Base-by-base conservation (phyloP, 1,139 yeast genomes). In the Geotrichum fermentans region DNA sequence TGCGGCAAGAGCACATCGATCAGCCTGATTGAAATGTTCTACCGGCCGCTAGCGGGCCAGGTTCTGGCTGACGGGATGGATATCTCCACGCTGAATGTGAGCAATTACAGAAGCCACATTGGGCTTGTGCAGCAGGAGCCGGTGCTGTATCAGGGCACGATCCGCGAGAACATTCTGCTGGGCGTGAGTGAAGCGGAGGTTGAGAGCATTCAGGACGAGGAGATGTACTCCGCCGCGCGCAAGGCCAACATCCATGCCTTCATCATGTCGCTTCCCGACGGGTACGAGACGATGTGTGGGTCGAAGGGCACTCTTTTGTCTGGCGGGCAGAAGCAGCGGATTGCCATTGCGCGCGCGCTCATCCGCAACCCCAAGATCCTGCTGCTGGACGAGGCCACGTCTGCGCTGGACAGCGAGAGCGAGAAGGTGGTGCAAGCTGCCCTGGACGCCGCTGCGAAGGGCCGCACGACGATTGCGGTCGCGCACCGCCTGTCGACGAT, bases 1-100 rank as follows among this genome's bases (percentile, higher is more conserved):
- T 80, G 95, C 60, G 97, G 97, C 35, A 90, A 90, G 67, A 85
- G 96, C 1, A 90, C 97, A 0, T 82, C 94, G 30, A 84, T 95
- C n/a, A 84, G 90, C 24, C 70, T 90, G 47, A 68, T 88, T 49
- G 75, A 89, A 56, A 71, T 95, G 51, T 89, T 87, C 64, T 90
- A 90, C 64, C 82, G 85, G 55, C 94, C 95, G 1, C 61, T 72
- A 2, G 59, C 70, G 0, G 97, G 98, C 5, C 59, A 66, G 41
- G 80, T 90, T 14, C 57, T 73, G 26, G 73, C 89, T 20, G 95
- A 89, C 60, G 86, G 83, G 10, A 75, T 81, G 54, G 79, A 85
- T 57, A 79, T 92, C 43, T 67, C 76, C n/a, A 74, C 75, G n/a
- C 76, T 82, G 60, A 87, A 85, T 62, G 74, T 87, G 32, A 75